Evolutionary conservation across 495 filamentous ascomycete species (phyloP), one percentile per base, ranked within the genome.

Genomic region (Xylaria curta): DNA sequence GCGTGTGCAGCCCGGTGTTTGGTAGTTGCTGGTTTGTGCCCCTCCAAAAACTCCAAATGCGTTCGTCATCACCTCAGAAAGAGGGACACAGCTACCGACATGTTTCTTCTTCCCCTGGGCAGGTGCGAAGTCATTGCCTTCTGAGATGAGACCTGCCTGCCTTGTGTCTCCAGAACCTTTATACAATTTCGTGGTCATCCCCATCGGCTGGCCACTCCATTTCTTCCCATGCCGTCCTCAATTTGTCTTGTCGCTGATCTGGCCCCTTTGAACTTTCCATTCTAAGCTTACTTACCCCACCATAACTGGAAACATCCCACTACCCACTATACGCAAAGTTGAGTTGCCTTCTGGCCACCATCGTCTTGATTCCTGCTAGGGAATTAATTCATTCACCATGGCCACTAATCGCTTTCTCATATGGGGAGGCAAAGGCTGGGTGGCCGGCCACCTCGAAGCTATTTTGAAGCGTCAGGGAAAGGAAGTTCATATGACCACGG

Each of bases 361-460:
- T 38, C 47, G 40, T 10, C 47, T 36, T 54, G 19, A 12, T 64
- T 38, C 24, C 46, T 53, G 6, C 59, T 8, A 56, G 59, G n/a
- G 26, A 17, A 54, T 24, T 0, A 17, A 54, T 31, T 10, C 28
- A 24, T 66, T 40, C 38, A 72, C 59, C 54, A 56, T 69, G 65
- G 66, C 66, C 36, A 64, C 71, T 36, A 79, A 78, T 69, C 84
- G 82, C 70, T 90, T 88, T 72, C 79, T 90, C 33, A 87, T 90
- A 68, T 90, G 88, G 88, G 88, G 89, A 44, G 88, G 87, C 71
- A 85, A 84, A 72, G 88, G 89, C 56, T 90, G 88, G 89, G 84
- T 90, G 72, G 89, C 89, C 58, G 85, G 87, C 58, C 89, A 91
- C 72, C 84, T 91, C 60, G 89, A 91, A 81, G 79, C 79, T n/a